phyloP scores from a whole-genome alignment of 345 rosid species.

The Melaleuca quinquenervia region DNA sequence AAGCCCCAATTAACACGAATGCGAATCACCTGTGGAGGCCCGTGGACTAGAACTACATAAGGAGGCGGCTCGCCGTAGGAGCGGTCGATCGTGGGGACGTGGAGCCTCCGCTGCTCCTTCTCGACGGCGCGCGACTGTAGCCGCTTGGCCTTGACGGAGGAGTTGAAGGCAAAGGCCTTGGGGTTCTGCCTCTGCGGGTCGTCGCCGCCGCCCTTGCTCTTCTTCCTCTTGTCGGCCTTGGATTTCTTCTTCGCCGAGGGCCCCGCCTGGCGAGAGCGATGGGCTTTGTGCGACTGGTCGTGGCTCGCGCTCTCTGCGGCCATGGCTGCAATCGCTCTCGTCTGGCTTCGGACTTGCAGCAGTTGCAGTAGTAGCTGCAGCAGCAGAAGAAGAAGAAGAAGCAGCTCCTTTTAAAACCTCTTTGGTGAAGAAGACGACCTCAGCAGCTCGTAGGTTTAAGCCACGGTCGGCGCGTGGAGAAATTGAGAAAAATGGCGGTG shows the following conservation, averaged over 20 bases:
- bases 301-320: slow-evolving; percentile 19
- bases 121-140: slow-evolving; percentile 59
- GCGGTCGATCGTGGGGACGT: slow-evolving; percentile 65
- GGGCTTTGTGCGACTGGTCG: slow-evolving; percentile 56
- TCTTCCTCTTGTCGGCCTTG: slow-evolving; percentile 36
- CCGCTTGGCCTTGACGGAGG: slow-evolving; percentile 55
- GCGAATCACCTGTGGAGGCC: slow-evolving; percentile 61
- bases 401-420: neutral
- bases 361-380: neutral
- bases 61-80: slow-evolving; percentile 79
- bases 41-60: slow-evolving; percentile 81
- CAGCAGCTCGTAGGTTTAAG: neutral
- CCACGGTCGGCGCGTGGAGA: neutral
- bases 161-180: slow-evolving; percentile 62
- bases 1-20: neutral
- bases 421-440: neutral
- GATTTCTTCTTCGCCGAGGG: slow-evolving; percentile 46
- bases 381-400: neutral
- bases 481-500: neutral
- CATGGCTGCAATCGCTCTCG: slow-evolving; percentile 14
- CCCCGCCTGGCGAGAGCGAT: slow-evolving; percentile 64
- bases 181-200: slow-evolving; percentile 46
- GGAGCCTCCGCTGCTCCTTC: slow-evolving; percentile 82
- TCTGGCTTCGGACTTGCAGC: neutral
- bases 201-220: slow-evolving; percentile 6